A percentile compares a stretch with the other conserved stretches of the same genome.
phyloP scores from a whole-genome alignment of 805 yeast species.

The Barnettozyma populi region DNA sequence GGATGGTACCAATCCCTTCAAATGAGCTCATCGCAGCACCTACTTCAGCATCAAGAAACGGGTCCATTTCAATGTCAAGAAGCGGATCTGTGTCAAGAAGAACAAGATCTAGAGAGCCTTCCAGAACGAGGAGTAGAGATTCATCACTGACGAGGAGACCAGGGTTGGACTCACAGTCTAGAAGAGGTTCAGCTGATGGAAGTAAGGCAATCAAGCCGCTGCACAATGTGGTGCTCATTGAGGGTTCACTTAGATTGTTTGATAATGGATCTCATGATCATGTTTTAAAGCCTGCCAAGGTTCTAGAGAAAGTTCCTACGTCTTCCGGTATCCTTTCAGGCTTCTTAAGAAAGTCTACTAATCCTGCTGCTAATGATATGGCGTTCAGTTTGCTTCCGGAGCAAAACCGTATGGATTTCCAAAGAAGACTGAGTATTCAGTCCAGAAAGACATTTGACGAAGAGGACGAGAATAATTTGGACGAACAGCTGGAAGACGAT shows the following conservation, averaged over 20 bases:
- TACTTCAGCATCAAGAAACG: constrained; percentile 2
- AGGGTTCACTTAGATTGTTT: constrained; percentile 16
- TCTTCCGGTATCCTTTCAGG: constrained; percentile 21
- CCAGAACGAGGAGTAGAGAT: constrained; percentile 7
- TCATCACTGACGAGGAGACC: constrained; percentile 5
- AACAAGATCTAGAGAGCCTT: not conserved
- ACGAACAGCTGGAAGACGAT: constrained; percentile 6
- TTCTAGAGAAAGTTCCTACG: constrained; percentile 20
- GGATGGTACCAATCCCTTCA: not conserved
- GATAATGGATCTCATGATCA: constrained; percentile 25
- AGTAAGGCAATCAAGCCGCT: not conserved
- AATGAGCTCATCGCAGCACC: not conserved
- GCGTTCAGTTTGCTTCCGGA: constrained; percentile 27
- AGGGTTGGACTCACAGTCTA: not conserved
- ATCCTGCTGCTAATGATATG: constrained; percentile 11
- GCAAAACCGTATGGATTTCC: constrained; percentile 25
- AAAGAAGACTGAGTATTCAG: constrained; percentile 24
- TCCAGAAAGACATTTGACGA: constrained; percentile 21
- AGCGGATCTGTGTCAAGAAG: not conserved
- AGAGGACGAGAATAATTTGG: constrained; percentile 11
- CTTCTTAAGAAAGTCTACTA: constrained; percentile 15
- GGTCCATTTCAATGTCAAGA: constrained; percentile 2
- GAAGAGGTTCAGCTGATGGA: constrained; percentile 5
- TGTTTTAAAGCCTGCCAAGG: constrained; percentile 16
- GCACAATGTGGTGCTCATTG: constrained; percentile 3